These are phyloP conservation scores for Thymus mandschuricus DNA, from an alignment of 257 asterid species.

Conservation along the genomic window DNA sequence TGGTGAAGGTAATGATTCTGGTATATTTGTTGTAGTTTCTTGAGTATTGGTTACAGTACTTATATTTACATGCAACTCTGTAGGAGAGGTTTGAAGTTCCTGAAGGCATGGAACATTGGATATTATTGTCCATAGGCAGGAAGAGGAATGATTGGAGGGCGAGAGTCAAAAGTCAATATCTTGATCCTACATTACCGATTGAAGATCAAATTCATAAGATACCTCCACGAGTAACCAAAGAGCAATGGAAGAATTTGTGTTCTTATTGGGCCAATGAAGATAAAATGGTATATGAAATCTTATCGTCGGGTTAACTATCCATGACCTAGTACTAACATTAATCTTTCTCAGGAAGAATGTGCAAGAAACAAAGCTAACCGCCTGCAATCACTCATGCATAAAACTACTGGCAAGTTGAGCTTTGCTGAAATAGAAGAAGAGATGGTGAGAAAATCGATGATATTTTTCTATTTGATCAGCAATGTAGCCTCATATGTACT, in stretches of 20 bases:
- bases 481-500: not conserved
- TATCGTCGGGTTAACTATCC: not conserved
- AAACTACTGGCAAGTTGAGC: conserved; percentile 17
- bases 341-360: conserved; percentile 5
- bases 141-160: conserved; percentile 15
- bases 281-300: conserved; percentile 10
- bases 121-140: conserved; percentile 23
- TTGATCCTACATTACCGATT: not conserved
- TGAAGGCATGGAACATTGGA: conserved; percentile 5
- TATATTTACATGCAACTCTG: not conserved
- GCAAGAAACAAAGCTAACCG: conserved; percentile 2
- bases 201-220: not conserved
- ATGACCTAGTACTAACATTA: not conserved
- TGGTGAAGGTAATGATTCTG: conserved; percentile 13
- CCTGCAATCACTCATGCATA: not conserved
- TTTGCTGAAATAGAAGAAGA: conserved; percentile 13
- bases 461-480: not conserved
- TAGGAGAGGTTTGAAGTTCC: conserved; percentile 25
- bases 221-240: conserved; percentile 10
- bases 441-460: conserved; percentile 11
- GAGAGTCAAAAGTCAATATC: conserved; percentile 15
- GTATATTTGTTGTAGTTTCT: not conserved
- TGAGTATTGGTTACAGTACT: not conserved
- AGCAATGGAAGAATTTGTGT: conserved; percentile 19
- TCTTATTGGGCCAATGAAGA: conserved; percentile 15